These are phyloP conservation scores for Colletotrichum endophyticum DNA, from an alignment of 2,329 filamentous ascomycete genomes.

Conservation along the genomic window DNA sequence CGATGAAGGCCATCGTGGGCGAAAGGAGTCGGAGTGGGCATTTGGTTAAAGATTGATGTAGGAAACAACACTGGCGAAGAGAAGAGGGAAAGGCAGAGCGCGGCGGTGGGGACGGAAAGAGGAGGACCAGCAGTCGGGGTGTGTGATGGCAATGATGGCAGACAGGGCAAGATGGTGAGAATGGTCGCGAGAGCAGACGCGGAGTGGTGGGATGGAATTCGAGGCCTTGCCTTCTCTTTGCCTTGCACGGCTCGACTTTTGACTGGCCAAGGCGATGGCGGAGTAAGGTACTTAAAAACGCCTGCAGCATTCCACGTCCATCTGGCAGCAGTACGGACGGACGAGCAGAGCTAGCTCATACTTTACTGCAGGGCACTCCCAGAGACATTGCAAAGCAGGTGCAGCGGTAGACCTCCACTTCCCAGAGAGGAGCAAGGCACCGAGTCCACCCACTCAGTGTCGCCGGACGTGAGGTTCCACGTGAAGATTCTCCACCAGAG, in stretches of 20 bases:
- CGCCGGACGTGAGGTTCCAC: background rate
- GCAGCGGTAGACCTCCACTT: background rate
- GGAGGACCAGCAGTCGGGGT: background rate
- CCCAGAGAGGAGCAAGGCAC: background rate
- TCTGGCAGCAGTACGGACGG: background rate
- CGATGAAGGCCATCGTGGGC: slow-evolving; percentile 67
- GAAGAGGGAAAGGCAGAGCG: slow-evolving; percentile 15
- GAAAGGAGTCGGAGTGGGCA: slow-evolving; percentile 33
- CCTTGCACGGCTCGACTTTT: background rate
- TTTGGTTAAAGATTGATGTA: slow-evolving; percentile 32
- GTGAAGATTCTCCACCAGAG: slow-evolving; percentile 15
- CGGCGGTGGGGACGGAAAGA: slow-evolving; percentile 2
- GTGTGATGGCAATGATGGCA: background rate
- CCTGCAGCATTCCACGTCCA: background rate
- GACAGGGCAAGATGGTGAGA: background rate
- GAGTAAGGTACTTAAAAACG: background rate
- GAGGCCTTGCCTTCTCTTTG: background rate
- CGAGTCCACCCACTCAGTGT: background rate
- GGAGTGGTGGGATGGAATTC: background rate
- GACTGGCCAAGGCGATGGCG: background rate
- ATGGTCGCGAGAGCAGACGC: background rate
- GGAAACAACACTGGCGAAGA: slow-evolving; percentile 11
- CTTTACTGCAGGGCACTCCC: background rate
- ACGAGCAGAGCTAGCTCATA: background rate
- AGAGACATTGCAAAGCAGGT: background rate